These are phyloP conservation scores for Juglanconis juglandina DNA, from an alignment of 2,329 filamentous ascomycete genomes.

Conservation along the genomic window DNA sequence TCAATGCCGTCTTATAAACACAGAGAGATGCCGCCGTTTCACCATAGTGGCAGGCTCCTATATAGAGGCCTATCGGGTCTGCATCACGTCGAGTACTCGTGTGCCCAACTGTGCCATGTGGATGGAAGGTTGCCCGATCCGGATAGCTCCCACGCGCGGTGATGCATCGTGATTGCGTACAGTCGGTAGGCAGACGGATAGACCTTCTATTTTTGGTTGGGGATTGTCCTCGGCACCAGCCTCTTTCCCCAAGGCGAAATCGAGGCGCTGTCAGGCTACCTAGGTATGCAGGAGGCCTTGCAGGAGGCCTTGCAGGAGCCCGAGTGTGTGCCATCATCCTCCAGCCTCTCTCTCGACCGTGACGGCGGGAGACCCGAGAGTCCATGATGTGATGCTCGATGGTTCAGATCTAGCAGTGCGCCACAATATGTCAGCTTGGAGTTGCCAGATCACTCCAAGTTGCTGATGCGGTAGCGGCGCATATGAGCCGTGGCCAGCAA, in stretches of 20 bases:
- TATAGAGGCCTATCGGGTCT: slow-evolving; percentile 9
- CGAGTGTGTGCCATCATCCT: not conserved
- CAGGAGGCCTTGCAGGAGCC: not conserved
- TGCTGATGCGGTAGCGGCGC: not conserved
- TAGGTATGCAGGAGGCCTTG: not conserved
- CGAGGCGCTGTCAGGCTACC: not conserved
- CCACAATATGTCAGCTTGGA: not conserved
- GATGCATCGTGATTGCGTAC: not conserved
- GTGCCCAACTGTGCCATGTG: not conserved
- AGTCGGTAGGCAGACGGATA: not conserved
- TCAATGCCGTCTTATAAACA: not conserved
- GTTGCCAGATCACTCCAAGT: too few species aligned
- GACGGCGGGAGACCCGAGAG: not conserved
- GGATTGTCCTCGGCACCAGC: not conserved
- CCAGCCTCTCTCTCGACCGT: not conserved
- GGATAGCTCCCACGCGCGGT: slow-evolving; percentile 8
- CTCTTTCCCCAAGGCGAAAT: not conserved
- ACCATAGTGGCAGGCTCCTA: slow-evolving; percentile 4
- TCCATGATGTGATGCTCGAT: not conserved
- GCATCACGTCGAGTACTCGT: not conserved
- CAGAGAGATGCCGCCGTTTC: not conserved
- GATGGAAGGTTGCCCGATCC: slow-evolving; percentile 9
- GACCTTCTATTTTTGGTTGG: not conserved
- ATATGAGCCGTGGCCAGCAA: not conserved
- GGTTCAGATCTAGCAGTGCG: not conserved